Base-by-base conservation (phyloP, 768 basidiomycete species). In the Lenzites betulinus region DNA sequence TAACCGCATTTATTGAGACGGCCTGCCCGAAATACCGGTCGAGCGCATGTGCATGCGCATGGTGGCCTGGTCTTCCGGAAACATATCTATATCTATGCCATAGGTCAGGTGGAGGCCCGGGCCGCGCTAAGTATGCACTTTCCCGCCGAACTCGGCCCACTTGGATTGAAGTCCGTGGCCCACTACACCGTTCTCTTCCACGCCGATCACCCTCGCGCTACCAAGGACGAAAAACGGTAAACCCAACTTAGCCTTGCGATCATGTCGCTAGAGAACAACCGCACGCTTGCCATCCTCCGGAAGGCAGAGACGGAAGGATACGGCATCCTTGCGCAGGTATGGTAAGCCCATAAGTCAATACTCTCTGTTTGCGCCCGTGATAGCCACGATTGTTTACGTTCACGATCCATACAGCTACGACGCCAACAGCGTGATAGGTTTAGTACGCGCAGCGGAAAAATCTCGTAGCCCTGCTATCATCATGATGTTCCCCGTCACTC, bases 361-460 rank as follows among this genome's bases (percentile, higher is more conserved):
- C 44, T 30, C 35, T 2, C 30, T 7, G 12, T 16, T 42, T 16
- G 8, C 20, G 18, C 41, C 44, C 8, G 35, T 43, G 30, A 25
- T 15, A 30, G 22, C 15, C 38, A 23, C 28, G 26, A 5, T n/a
- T 30, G 15, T 12, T 9, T 18, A 30, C 47, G 9, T 11, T 9
- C 9, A 4, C 9, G 15, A 9, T 49, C 26, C 4, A 18, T 30
- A 30, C 47, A 81, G 79, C 65, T 81, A 81, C 63, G 79, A 81
- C 64, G 74, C 77, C 0, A 76, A 79, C 50, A 79, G 74, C 64
- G 79, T 75, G 5, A 73, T 81, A 23, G 77, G 74, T 0, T 74
- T 81, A 16, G 78, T 81, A 8, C 78, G 77, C n/a, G 78, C 79
- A 3, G 79, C 79, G 0, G 80, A 81, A 63, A 74, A 78, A n/a